phyloP scores from a whole-genome alignment of 208 protist species.

The Leishmania amazonensis region DNA sequence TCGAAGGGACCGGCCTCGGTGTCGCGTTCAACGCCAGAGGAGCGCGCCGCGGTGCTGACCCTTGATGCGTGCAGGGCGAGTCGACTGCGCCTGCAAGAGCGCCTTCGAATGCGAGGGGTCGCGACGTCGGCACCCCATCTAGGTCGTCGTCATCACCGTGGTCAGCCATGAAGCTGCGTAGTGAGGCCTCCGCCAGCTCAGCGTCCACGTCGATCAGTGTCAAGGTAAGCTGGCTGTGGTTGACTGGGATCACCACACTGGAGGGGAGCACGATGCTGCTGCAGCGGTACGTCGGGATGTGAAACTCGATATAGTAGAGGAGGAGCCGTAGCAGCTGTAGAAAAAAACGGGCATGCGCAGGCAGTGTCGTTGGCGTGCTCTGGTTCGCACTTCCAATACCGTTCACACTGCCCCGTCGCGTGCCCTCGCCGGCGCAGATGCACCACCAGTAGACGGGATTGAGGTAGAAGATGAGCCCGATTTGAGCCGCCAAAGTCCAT shows the following conservation, averaged over 20 bases:
- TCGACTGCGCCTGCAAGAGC: background rate
- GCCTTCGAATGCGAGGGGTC: background rate
- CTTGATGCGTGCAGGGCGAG: background rate
- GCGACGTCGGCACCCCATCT: background rate
- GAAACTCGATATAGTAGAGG: conserved; percentile 51
- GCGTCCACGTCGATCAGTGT: conserved; percentile 61
- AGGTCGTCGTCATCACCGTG: background rate
- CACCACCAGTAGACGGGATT: conserved; percentile 74
- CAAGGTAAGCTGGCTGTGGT: conserved; percentile 47
- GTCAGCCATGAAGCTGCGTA: background rate
- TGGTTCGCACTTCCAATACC: background rate
- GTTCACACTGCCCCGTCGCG: background rate
- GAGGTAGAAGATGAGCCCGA: conserved; percentile 61
- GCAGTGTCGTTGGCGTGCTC: background rate
- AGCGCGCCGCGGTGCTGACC: background rate
- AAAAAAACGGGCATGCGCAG: background rate
- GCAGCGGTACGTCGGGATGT: conserved; percentile 29
- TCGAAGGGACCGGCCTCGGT: background rate
- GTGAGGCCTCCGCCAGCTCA: conserved; percentile 51
- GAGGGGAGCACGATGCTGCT: conserved; percentile 63
- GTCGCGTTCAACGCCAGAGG: background rate
- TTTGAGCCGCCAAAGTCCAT: conserved; percentile 53
- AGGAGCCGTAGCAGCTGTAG: background rate
- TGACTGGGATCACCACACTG: conserved; percentile 43
- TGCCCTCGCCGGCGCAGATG: conserved; percentile 22